Evolutionary conservation across 2,329 filamentous ascomycete genomes (phyloP).

Genomic region (Emergomyces orientalis): DNA sequence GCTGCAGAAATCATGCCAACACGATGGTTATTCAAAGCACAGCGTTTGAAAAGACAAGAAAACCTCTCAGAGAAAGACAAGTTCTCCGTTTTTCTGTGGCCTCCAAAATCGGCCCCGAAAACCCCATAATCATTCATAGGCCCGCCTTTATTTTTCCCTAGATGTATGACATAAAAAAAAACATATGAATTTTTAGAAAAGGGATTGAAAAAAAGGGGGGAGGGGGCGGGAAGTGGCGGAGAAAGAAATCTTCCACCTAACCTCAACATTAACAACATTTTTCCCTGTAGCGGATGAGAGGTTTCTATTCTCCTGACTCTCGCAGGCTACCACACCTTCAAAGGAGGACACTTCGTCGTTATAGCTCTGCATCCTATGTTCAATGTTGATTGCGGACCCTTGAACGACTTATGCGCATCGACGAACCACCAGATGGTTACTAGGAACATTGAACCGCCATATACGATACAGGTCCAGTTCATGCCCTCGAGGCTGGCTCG

Average conservation of each 20-base stretch:
- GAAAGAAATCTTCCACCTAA: neutral
- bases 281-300: neutral
- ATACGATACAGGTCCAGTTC: slow-evolving; percentile 63
- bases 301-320: neutral
- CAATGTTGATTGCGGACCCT: slow-evolving; percentile 59
- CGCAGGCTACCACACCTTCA: neutral
- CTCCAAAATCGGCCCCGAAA: neutral
- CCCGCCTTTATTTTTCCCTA: neutral
- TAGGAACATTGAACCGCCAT: slow-evolving; percentile 53
- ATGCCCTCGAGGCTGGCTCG: slow-evolving; percentile 39
- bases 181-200: neutral
- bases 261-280: neutral
- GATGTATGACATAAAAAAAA: neutral
- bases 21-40: too few species aligned
- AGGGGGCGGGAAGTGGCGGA: too few species aligned
- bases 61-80: too few species aligned
- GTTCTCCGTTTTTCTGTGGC: neutral
- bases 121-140: neutral
- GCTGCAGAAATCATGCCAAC: too few species aligned
- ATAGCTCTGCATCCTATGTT: slow-evolving; percentile 34
- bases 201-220: neutral
- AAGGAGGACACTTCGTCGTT: neutral
- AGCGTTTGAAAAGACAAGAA: too few species aligned
- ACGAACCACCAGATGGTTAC: slow-evolving; percentile 55
- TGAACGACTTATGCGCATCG: slow-evolving; percentile 59